Evolutionary conservation across 192 early-diverging fungal species (phyloP).

Genomic region (Backusella circina): DNA sequence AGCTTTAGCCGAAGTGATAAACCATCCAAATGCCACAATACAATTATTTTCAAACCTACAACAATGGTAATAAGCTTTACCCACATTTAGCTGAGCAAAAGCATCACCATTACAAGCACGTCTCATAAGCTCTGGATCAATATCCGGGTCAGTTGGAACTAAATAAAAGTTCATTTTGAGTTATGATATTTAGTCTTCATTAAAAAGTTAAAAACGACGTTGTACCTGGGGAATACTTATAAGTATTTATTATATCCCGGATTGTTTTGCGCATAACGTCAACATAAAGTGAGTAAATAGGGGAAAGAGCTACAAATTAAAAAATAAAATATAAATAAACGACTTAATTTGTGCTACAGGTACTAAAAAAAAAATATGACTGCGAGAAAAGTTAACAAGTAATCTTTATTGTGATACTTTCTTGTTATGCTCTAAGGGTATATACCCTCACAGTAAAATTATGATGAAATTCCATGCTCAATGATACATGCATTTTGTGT

Average conservation of each 20-base stretch:
- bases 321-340: background rate
- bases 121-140: background rate
- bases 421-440: too few relatives aligned
- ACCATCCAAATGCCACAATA: background rate
- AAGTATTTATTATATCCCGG: background rate
- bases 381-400: too few relatives aligned
- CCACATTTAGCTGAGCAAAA: background rate
- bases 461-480: too few relatives aligned
- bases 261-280: background rate
- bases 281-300: background rate
- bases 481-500: too few relatives aligned
- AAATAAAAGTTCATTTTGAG: background rate
- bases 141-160: background rate
- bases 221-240: background rate
- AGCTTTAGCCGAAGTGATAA: background rate
- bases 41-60: background rate
- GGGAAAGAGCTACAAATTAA: background rate
- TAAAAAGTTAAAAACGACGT: background rate
- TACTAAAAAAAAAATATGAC: background rate
- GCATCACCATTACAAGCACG: background rate
- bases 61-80: background rate
- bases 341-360: background rate
- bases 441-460: too few relatives aligned
- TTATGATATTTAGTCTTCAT: background rate
- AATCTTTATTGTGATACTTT: too few relatives aligned